Evolutionary conservation across 2,329 filamentous ascomycete genomes (phyloP).

Genomic region (Malbranchea cinnamomea): DNA sequence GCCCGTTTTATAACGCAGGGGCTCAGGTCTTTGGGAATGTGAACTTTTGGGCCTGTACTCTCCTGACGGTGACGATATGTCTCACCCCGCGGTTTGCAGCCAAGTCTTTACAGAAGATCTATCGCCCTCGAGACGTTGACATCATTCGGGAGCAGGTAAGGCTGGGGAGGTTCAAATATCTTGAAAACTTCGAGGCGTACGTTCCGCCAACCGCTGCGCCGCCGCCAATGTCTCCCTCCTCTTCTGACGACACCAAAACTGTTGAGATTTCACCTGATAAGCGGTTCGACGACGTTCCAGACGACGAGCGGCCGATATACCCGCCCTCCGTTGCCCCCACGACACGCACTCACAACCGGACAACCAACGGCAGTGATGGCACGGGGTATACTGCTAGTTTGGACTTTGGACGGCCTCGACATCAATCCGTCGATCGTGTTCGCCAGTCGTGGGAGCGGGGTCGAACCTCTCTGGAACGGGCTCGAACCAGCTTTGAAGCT

Average conservation of each 20-base stretch:
- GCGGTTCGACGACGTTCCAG: slow-evolving; percentile 53
- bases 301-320: slow-evolving; percentile 86
- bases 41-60: slow-evolving; percentile 73
- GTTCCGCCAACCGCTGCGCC: slow-evolving; percentile 30
- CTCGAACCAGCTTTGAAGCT: slow-evolving; percentile 69
- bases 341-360: slow-evolving; percentile 62
- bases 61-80: slow-evolving; percentile 67
- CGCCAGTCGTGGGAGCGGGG: slow-evolving; percentile 81
- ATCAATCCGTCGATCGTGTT: slow-evolving; percentile 50
- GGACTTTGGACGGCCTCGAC: slow-evolving; percentile 33
- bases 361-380: slow-evolving; percentile 84
- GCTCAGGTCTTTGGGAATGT: slow-evolving; percentile 65
- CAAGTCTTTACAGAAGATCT: slow-evolving; percentile 87
- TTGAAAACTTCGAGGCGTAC: slow-evolving; percentile 42
- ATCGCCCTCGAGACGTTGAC: slow-evolving; percentile 82
- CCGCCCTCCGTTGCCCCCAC: slow-evolving; percentile 74
- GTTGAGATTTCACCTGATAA: slow-evolving; percentile 40
- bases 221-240: slow-evolving; percentile 22
- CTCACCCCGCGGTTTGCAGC: slow-evolving; percentile 74
- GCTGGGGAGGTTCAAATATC: slow-evolving; percentile 65
- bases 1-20: slow-evolving; percentile 61
- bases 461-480: slow-evolving; percentile 72
- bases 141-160: slow-evolving; percentile 87
- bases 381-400: slow-evolving; percentile 62
- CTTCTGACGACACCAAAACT: slow-evolving; percentile 28